Evolutionary conservation across 768 basidiomycete genomes (phyloP), one percentile per base, ranked within the genome.

Genomic region (Leccinum disarticulatum): DNA sequence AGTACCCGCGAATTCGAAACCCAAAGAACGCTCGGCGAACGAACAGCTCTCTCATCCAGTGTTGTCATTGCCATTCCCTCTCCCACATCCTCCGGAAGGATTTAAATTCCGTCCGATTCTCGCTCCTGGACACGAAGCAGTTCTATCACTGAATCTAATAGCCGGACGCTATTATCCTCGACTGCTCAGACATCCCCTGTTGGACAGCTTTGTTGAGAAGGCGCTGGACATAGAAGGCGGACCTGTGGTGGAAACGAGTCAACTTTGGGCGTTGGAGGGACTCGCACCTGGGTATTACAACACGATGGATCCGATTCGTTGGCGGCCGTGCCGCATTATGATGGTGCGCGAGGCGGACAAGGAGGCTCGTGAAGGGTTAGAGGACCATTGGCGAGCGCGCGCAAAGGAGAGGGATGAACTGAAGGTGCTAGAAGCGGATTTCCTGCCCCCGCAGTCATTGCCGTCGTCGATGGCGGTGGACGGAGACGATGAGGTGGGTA

Each of bases 141-240:
- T 88, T 19, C 62, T 91, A n/a, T 85, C 85, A 3, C 77, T 93
- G 46, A 82, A 84, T 36, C 76, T 91, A 51, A 79, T 95, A 61
- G 84, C 84, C 33, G 93, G 93, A 33, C 80, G 93, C 57, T 94
- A 94, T 70, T 94, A 94, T 68, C 88, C 91, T 5, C 76, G 79
- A 6, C 77, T 94, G 36, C 78, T 92, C 25, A 68, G 76, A 22
- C 89, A 91, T 66, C 88, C 88, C 1, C 76, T 86, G 36, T 73
- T 92, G 19, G 72, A 71, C 13, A 70, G 74, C 4, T 65, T 64
- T 22, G 66, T 88, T 3, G 66, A 74, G 31, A 66, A 74, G 15
- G 81, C 81, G 13, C 65, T 82, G 47, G 58, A 70, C 36, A 66
- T 70, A 11, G 75, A 77, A 14, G 64, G 71, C 6, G 74, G 72